A percentile compares a stretch with the other conserved stretches of the same genome.
These are phyloP conservation scores for Neonectria ditissima DNA, from an alignment of 2,329 filamentous ascomycete genomes.

Conservation along the genomic window DNA sequence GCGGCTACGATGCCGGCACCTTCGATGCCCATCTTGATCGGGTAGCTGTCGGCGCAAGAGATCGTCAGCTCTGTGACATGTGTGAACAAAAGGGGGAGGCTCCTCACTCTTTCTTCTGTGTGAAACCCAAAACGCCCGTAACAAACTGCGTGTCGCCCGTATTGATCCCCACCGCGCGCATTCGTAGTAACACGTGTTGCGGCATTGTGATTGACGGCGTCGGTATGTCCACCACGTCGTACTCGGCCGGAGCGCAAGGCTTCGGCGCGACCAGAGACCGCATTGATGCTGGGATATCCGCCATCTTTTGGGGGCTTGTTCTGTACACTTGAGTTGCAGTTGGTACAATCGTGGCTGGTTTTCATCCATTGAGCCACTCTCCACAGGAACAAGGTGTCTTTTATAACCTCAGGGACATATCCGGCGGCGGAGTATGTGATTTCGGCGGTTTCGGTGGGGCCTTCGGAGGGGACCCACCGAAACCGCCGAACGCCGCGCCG, in stretches of 20 bases:
- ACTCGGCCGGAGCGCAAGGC: conserved; percentile 53
- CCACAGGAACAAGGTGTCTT: neutral
- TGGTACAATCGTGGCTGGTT: neutral
- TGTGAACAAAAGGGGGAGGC: neutral
- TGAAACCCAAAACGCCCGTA: conserved; percentile 40
- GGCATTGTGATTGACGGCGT: conserved; percentile 57
- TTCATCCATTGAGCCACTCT: neutral
- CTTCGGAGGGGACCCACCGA: conserved; percentile 37
- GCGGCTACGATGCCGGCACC: conserved; percentile 50
- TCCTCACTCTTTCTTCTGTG: conserved; percentile 47
- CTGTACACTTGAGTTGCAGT: neutral
- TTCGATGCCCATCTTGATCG: conserved; percentile 44
- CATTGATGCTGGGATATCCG: conserved; percentile 53
- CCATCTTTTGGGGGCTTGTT: conserved; percentile 45
- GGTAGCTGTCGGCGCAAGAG: conserved; percentile 29
- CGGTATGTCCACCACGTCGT: conserved; percentile 56
- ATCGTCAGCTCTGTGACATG: neutral
- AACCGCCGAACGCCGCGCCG: conserved; percentile 44
- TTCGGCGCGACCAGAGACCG: conserved; percentile 57
- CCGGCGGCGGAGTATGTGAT: conserved; percentile 32
- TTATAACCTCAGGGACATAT: conserved; percentile 28
- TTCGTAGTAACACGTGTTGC: conserved; percentile 57
- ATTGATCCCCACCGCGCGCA: conserved; percentile 53
- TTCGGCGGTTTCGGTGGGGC: conserved; percentile 37
- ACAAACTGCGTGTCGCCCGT: conserved; percentile 51